Evolutionary conservation across 768 basidiomycete species (phyloP).

Genomic region (Rhodocollybia butyracea): DNA sequence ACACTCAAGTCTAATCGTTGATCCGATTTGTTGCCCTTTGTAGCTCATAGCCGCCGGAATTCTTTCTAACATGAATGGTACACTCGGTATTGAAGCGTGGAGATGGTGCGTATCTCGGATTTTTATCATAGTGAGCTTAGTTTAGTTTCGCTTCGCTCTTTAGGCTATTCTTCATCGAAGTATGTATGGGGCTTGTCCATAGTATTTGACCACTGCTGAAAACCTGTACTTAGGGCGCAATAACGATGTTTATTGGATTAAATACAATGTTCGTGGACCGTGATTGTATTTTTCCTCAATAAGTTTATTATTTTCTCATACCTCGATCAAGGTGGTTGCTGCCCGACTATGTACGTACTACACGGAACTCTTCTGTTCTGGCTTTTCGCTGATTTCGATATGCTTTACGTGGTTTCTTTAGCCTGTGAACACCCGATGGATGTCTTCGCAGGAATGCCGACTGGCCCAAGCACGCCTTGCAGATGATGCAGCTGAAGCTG

Average conservation of each 20-base stretch:
- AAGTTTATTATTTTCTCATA: neutral
- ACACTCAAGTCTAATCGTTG: neutral
- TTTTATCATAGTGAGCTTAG: neutral
- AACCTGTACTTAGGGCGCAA: slow-evolving; percentile 46
- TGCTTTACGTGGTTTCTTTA: too few species aligned
- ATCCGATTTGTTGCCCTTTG: neutral
- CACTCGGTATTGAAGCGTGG: slow-evolving; percentile 66
- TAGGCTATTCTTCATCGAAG: slow-evolving; percentile 74
- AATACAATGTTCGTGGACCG: slow-evolving; percentile 38
- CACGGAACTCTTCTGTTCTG: neutral
- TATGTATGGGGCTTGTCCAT: too few species aligned
- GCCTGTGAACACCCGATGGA: slow-evolving; percentile 64
- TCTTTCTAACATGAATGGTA: slow-evolving; percentile 64
- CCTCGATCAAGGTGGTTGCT: slow-evolving; percentile 43
- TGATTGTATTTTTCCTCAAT: neutral
- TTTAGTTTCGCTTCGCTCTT: neutral
- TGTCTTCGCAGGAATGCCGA: slow-evolving; percentile 43
- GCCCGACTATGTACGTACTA: slow-evolving; percentile 51
- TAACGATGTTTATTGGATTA: slow-evolving; percentile 60
- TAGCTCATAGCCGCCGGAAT: slow-evolving; percentile 77
- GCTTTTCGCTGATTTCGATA: neutral
- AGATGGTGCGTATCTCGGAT: slow-evolving; percentile 43
- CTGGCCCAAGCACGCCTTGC: slow-evolving; percentile 66
- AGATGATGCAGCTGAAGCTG: slow-evolving; percentile 67
- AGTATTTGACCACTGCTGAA: too few species aligned